A percentile compares a stretch with the other conserved stretches of the same genome.
These are phyloP conservation scores for Ichthyophthirius multifiliis DNA, from an alignment of 169 alveolate genomes.

Conservation along the genomic window DNA sequence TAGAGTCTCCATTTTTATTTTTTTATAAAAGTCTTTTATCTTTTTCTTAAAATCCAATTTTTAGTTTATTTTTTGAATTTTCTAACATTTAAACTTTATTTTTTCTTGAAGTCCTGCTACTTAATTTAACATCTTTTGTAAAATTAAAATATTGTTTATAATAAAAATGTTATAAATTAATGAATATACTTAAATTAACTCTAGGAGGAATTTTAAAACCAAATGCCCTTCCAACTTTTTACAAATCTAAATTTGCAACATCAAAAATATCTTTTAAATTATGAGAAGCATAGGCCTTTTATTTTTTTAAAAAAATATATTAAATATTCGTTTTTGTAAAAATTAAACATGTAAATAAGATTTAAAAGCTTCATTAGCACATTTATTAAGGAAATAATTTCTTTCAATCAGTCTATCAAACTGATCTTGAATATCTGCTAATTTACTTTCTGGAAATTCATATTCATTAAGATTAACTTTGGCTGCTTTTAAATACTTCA, in stretches of 20 bases:
- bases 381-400: slow-evolving; percentile 94
- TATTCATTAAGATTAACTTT: slow-evolving; percentile 96
- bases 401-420: slow-evolving; percentile 96
- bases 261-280: slow-evolving; percentile 95
- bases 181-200: slow-evolving; percentile 90
- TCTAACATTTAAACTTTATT: not conserved
- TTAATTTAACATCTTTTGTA: not conserved
- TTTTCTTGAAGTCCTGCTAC: slow-evolving; percentile 2
- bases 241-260: slow-evolving; percentile 95
- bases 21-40: not conserved
- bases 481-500: slow-evolving; percentile 90
- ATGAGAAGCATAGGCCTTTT: slow-evolving; percentile 94
- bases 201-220: slow-evolving; percentile 96
- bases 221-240: slow-evolving; percentile 92
- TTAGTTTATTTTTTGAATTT: not conserved
- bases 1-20: not conserved
- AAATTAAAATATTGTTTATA: not conserved
- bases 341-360: slow-evolving; percentile 88
- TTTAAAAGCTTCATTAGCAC: slow-evolving; percentile 97
- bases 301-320: not conserved
- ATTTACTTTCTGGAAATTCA: slow-evolving; percentile 94
- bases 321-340: not conserved
- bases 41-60: not conserved
- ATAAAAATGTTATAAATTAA: not conserved
- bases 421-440: slow-evolving; percentile 96